Evolutionary conservation across 768 basidiomycete genomes (phyloP).

Genomic region (Lactifluus rugatus): DNA sequence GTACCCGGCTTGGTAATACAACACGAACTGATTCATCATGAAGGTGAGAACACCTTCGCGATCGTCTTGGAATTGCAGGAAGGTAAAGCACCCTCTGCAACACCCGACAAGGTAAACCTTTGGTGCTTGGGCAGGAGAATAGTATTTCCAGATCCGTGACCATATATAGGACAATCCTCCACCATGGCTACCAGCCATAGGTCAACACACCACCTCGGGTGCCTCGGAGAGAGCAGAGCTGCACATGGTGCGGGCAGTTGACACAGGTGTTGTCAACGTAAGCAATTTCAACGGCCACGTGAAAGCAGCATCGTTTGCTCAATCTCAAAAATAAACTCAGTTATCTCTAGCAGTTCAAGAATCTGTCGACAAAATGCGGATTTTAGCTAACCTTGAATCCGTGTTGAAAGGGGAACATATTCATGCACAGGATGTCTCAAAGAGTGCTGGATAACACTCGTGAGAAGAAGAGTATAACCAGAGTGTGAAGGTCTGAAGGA

Average conservation of each 20-base stretch:
- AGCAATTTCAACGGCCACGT: slow-evolving; percentile 18
- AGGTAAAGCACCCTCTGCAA: slow-evolving; percentile 44
- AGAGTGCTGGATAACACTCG: not conserved
- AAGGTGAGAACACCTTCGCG: slow-evolving; percentile 72
- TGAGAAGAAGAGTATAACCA: not conserved
- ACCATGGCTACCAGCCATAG: slow-evolving; percentile 71
- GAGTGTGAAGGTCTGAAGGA: not conserved
- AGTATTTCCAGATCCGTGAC: not conserved
- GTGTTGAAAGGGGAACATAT: slow-evolving; percentile 20
- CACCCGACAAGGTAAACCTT: slow-evolving; percentile 34
- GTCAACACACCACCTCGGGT: slow-evolving; percentile 58
- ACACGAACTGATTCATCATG: not conserved
- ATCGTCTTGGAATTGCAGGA: slow-evolving; percentile 76
- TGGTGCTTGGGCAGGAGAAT: slow-evolving; percentile 12
- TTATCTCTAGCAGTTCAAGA: slow-evolving; percentile 73
- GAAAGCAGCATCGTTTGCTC: not conserved
- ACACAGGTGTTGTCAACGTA: slow-evolving; percentile 77
- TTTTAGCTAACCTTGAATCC: slow-evolving; percentile 12
- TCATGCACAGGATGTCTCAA: not conserved
- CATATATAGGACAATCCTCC: slow-evolving; percentile 45
- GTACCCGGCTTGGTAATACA: not conserved
- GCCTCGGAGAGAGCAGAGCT: slow-evolving; percentile 57
- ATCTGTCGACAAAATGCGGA: slow-evolving; percentile 54
- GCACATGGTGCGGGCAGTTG: slow-evolving; percentile 68
- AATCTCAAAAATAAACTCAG: slow-evolving; percentile 28